Evolutionary conservation across 164 flowering plant genomes (phyloP), one percentile per base, ranked within the genome.

Genomic region (Warburgia ugandensis): DNA sequence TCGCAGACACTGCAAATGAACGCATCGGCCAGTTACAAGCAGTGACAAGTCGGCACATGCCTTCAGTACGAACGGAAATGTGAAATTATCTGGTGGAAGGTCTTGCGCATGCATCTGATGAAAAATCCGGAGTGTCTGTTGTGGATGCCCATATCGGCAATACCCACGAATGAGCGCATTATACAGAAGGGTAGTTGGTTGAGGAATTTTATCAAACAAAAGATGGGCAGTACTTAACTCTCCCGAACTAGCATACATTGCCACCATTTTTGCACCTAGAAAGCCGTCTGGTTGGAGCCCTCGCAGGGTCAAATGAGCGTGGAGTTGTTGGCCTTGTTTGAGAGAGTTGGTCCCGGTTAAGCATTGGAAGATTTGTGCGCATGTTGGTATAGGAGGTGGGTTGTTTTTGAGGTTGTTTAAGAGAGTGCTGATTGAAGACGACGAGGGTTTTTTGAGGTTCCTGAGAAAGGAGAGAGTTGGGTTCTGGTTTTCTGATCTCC

Each of bases 221-320:
- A 16, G 2, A 0, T 50, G 32, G 35, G 75, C 77, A 9, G 75
- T 59, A 21, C 25, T 20, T 22, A 78, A 52, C 41, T 76, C 73
- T 3, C 77, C 78, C 20, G 68, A 64, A 56, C 77, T 76, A n/a
- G 80, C 83, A 49, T 78, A 78, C 74, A 71, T 71, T 3, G 83
- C 77, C 2, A 76, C 72, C 67, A 78, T 73, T 23, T 76, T 76
- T 33, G 83, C 71, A 14, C 52, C 71, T 31, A 75, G 60, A 30
- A 73, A 69, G 27, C 72, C 60, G 29, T 52, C 35, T 54, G 80
- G 78, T 13, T 29, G 29, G 28, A 73, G 60, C 32, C 77, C 80
- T 0, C 61, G 75, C 48, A 73, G 69, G 47, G 48, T 31, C 64
- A 78, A 50, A 54, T 67, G 73, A 39, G 78, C 78, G 44, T 78